Evolutionary conservation across 1,139 yeast species (phyloP).

Genomic region (Candida labiduridarum): DNA sequence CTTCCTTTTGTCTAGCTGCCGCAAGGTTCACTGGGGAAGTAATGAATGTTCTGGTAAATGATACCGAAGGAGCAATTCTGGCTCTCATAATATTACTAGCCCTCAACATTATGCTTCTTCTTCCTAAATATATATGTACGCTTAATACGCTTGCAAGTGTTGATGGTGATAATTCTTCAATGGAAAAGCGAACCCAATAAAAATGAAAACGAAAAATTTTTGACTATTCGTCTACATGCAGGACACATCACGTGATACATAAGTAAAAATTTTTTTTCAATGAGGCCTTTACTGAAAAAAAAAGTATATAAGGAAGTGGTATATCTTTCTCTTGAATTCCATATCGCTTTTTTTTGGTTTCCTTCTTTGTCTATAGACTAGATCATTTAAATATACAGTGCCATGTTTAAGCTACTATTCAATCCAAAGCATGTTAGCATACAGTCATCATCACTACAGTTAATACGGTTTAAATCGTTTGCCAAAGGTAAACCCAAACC

Average conservation of each 20-base stretch:
- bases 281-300: not conserved
- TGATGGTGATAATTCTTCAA: not conserved
- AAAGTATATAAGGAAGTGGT: not conserved
- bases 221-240: too few species aligned
- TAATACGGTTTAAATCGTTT: constrained; percentile 4
- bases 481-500: not conserved
- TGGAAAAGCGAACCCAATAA: not conserved
- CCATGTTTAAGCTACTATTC: constrained; percentile 2
- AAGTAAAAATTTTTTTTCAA: not conserved
- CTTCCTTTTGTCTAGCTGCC: constrained; percentile 22
- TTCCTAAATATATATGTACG: too few species aligned
- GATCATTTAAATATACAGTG: not conserved
- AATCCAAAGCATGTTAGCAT: not conserved
- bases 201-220: not conserved
- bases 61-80: not conserved
- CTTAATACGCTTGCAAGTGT: too few species aligned
- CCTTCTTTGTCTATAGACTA: constrained; percentile 1
- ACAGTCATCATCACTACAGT: not conserved
- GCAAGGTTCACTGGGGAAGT: constrained; percentile 15
- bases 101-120: not conserved
- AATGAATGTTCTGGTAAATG: constrained; percentile 7
- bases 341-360: not conserved
- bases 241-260: too few species aligned
- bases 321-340: not conserved
- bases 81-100: not conserved